phyloP scores from a whole-genome alignment of 495 filamentous ascomycete species.

The Penicillium egyptiacum region DNA sequence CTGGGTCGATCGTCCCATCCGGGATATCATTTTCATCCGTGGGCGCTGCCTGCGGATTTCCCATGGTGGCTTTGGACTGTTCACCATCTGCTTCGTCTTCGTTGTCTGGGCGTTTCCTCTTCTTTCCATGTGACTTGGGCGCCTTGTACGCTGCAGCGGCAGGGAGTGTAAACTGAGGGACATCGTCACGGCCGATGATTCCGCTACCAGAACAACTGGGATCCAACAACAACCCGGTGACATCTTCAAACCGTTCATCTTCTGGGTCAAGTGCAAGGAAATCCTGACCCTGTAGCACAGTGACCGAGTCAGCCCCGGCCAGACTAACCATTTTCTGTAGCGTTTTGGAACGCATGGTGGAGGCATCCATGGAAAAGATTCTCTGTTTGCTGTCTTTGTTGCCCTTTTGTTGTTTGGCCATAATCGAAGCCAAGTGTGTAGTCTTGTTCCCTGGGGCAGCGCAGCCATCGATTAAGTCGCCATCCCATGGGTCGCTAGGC shows the following conservation, averaged over 20 bases:
- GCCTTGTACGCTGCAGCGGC: constrained; percentile 17
- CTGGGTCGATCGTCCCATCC: constrained; percentile 24
- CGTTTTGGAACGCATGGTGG: constrained; percentile 58
- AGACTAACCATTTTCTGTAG: constrained; percentile 77
- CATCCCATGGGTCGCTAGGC: constrained; percentile 39
- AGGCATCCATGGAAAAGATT: constrained; percentile 48
- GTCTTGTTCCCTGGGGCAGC: constrained; percentile 97
- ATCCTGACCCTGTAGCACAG: constrained; percentile 68
- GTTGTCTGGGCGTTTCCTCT: constrained; percentile 40
- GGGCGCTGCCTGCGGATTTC: constrained; percentile 18
- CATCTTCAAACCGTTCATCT: constrained; percentile 51
- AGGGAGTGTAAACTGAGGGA: constrained; percentile 57
- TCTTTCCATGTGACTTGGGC: constrained; percentile 40
- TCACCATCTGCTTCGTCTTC: constrained; percentile 22
- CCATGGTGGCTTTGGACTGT: constrained; percentile 16
- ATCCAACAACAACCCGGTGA: constrained; percentile 78
- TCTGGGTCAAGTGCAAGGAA: constrained; percentile 73
- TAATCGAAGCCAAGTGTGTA: constrained; percentile 81
- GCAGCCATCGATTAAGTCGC: constrained; percentile 83
- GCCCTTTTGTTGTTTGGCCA: constrained; percentile 39
- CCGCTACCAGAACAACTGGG: constrained; percentile 94
- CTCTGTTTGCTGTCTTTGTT: constrained; percentile 26
- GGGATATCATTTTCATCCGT: constrained; percentile 42
- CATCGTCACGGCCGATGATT: constrained; percentile 83
- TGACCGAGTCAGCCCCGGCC: constrained; percentile 68